Base-by-base conservation (phyloP, 306 rosid genomes). In the Sicyos edulis region DNA sequence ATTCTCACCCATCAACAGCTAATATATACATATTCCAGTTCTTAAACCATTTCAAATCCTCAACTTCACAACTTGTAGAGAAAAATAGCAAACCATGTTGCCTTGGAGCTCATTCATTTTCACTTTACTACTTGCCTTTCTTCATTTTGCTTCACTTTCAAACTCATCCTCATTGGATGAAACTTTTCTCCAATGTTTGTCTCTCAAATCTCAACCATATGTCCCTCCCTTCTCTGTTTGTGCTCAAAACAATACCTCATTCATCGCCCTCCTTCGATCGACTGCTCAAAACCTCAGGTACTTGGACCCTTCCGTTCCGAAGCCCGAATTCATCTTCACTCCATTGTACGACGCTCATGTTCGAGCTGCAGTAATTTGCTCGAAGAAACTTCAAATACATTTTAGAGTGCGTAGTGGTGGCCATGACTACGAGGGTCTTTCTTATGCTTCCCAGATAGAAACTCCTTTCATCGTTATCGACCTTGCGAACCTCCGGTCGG, bases 391-490 rank as follows among this genome's bases (percentile, higher is more conserved):
- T 37, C 78, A 78, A 21, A 70, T 84, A 37, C 96, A 88, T 44
- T 69, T 92, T n/a, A 73, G 95, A 60, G 74, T 92, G 2, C 80
- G 96, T 3, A 89, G 95, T 21, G 96, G 89, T 45, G 97, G 95
- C 24, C 97, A 92, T 60, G 95, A 89, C 71, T 92, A 88, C 12
- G 97, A 92, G 73, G 97, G 92, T 16, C 81, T 88, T 13, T 92
- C 96, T 0, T 92, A 85, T 14, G 91, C 80, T 17, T 92, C 96
- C 3, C 65, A 74, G 49, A 84, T 75, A 0, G 92, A 85, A 65
- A 45, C 75, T 0, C 91, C 96, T 40, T 88, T 89, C 76, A 69
- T 86, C 24, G 32, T 90, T 8, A 19, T 90, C 0, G 96, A 90
- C 76, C 79, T 90, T n/a, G 78, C 57, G 17, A 86, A 83, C 44